phyloP scores from a whole-genome alignment of 192 early-diverging fungal genomes.

The Neocallimastix lanati region DNA sequence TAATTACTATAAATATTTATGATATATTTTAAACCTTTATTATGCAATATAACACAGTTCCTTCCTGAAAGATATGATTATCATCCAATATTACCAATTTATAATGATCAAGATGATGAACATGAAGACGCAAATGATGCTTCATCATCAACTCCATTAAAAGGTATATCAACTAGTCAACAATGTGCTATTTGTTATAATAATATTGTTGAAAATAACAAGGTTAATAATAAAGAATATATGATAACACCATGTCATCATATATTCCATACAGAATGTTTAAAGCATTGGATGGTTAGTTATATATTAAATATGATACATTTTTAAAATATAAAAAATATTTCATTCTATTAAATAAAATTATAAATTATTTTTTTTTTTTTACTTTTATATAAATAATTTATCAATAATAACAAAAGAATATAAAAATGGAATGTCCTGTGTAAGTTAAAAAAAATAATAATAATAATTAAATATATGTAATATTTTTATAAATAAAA shows the following conservation, averaged over 20 bases:
- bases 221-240: neutral
- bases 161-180: neutral
- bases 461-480: too few relatives aligned
- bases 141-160: neutral
- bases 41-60: neutral
- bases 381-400: too few relatives aligned
- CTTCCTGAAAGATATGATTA: neutral
- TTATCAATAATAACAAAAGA: too few relatives aligned
- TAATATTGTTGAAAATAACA: neutral
- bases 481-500: too few relatives aligned
- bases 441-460: neutral
- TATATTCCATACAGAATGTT: neutral
- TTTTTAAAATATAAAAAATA: neutral
- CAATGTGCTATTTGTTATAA: neutral
- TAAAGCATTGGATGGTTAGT: neutral
- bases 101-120: neutral
- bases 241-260: neutral
- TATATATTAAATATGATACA: neutral
- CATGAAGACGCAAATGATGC: neutral
- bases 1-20: too few relatives aligned
- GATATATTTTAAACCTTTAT: too few relatives aligned
- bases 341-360: too few relatives aligned
- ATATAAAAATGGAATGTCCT: neutral
- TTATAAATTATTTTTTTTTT: too few relatives aligned
- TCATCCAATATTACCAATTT: neutral